Evolutionary conservation across 108 stramenopile genomes (phyloP), one percentile per base, ranked within the genome.

Genomic region (Aurantiochytrium sp.): DNA sequence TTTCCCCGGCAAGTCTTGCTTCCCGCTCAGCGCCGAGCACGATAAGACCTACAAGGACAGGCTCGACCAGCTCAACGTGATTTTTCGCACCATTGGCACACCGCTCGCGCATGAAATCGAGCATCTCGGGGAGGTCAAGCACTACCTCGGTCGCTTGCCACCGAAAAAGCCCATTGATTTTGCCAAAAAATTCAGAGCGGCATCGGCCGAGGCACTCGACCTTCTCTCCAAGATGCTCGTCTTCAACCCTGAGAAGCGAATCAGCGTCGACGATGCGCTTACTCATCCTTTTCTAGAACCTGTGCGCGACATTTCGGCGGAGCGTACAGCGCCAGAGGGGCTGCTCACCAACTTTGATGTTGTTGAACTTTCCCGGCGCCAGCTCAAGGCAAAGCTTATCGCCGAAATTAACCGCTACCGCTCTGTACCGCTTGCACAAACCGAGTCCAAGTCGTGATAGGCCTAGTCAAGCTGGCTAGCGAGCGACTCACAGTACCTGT

Each of bases 1-100:
- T 18, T 99, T 98, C 93, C 99, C 98, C 19, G 99, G 98, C 47
- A 97, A 97, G 58, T 95, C 95, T 25, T 98, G 97, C 90, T 98
- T 96, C 93, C 97, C 98, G 8, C 93, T 98, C 21, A 96, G 97
- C 53, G 96, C 96, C 51, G 96, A 97, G 73, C 89, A 88, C 72
- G 90, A 88, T 5, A 89, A 91, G 21, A 60, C 69, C 23, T 91
- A 93, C 51, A 91, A 92, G 28, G 96, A 97, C 90, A 90, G 94
- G 60, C 51, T 96, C 55, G 98, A 99, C 93, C 99, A 99, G 91
- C 93, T 98, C 73, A 98, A 96, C 92, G 97, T 98, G 23, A 99
- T 99, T 59, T 98, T 99, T 92, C 93, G 95, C 73, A 96, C 97
- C 25, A 96, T 98, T 72, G 98, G 98, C 12, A 96, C 96, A 55